Conservation (phyloP, 345 rosid species). For the Populus pruinosa region DNA sequence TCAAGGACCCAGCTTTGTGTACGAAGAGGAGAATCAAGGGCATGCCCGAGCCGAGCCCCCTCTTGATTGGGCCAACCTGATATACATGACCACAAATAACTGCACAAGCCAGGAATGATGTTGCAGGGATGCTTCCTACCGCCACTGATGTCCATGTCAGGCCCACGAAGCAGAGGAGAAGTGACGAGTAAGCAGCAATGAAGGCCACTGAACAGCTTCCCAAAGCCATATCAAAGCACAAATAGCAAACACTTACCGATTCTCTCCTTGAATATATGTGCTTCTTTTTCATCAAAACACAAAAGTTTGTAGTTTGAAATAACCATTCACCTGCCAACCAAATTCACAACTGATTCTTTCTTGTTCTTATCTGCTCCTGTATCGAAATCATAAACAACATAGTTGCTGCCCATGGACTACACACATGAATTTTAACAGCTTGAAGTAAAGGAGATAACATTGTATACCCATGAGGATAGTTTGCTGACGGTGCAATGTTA, state of each 20-base stretch:
- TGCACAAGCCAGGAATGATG: slow-evolving; percentile 59
- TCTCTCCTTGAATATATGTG: no score
- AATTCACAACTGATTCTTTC: slow-evolving; percentile 81
- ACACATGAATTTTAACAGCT: slow-evolving; percentile 21
- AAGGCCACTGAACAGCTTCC: slow-evolving; percentile 68
- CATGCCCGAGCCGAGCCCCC: no score
- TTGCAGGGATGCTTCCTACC: slow-evolving; percentile 51
- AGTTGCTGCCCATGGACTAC: slow-evolving; percentile 56
- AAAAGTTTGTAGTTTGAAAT: background rate
- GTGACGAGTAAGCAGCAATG: slow-evolving; percentile 50
- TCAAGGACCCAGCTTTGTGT: no score
- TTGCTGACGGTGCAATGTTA: background rate
- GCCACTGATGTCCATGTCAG: slow-evolving; percentile 54
- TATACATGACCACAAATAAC: slow-evolving; percentile 72
- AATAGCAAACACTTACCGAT: background rate
- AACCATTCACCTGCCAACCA: slow-evolving; percentile 67
- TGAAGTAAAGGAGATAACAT: slow-evolving; percentile 1
- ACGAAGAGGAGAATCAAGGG: no score
- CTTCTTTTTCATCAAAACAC: background rate
- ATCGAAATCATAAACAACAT: slow-evolving; percentile 87
- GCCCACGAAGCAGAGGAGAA: slow-evolving; percentile 56
- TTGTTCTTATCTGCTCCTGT: slow-evolving; percentile 93
- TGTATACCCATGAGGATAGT: background rate
- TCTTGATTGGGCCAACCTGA: no score
- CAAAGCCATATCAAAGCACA: slow-evolving; percentile 14